A percentile compares a stretch with the other conserved stretches of the same genome.
These are phyloP conservation scores for Euphorbia schlechtendalii DNA, from an alignment of 441 rosid genomes.

Conservation along the genomic window DNA sequence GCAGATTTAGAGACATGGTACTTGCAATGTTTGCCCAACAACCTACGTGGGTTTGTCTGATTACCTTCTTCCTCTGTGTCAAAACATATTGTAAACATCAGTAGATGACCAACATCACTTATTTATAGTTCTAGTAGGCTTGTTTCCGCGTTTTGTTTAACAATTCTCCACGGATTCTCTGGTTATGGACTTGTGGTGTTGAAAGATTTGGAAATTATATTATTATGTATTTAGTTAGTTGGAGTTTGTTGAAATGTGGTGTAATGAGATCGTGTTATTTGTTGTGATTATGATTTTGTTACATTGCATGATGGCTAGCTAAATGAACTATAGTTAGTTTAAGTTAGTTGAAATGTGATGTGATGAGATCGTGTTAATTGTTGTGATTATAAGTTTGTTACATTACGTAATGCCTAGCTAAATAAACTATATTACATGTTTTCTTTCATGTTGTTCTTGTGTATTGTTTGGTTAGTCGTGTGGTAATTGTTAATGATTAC, in stretches of 20 bases:
- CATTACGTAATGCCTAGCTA: not conserved
- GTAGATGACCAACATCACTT: constrained; percentile 12
- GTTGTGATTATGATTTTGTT: not conserved
- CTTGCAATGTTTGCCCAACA: constrained; percentile 8
- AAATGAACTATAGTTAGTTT: too few relatives aligned
- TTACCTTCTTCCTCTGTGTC: constrained; percentile 10
- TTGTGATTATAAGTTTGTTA: not conserved
- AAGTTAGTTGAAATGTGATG: not conserved
- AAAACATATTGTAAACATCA: constrained; percentile 15
- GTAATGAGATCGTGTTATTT: not conserved
- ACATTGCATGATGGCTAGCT: not conserved
- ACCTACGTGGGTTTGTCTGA: constrained; percentile 15
- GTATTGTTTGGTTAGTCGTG: too few relatives aligned
- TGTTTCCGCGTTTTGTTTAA: not conserved
- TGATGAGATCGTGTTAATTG: not conserved
- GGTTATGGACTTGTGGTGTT: too few relatives aligned
- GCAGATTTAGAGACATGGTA: constrained; percentile 26
- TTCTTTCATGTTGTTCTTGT: too few relatives aligned
- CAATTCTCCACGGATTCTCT: not conserved
- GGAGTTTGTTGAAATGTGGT: not conserved
- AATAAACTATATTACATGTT: too few relatives aligned
- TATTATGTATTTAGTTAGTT: not conserved
- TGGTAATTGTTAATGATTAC: too few relatives aligned
- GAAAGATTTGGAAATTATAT: not conserved
- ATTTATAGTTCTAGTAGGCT: constrained; percentile 6